A percentile compares a stretch with the other conserved stretches of the same genome.
Conservation (phyloP, 2,329 filamentous ascomycete genomes). For the Fusarium illudens region DNA sequence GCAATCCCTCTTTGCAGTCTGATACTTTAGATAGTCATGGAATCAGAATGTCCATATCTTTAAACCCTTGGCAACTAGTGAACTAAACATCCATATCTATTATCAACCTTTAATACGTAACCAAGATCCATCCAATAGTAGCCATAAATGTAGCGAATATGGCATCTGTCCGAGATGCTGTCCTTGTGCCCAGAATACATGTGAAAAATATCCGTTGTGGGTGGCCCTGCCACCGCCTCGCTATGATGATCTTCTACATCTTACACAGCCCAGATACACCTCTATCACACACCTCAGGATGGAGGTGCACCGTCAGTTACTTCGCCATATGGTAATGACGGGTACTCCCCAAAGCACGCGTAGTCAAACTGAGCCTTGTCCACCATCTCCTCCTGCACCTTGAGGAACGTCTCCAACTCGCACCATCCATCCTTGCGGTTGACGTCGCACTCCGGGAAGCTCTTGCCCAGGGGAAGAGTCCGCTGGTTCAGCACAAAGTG, state of each 20-base stretch:
- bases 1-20: slow-evolving; percentile 23
- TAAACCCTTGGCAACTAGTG: neutral
- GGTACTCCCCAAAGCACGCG: slow-evolving; percentile 69
- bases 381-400: slow-evolving; percentile 67
- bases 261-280: neutral
- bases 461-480: slow-evolving; percentile 73
- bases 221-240: neutral
- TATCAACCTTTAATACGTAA: neutral
- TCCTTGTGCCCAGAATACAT: neutral
- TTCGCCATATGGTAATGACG: slow-evolving; percentile 48
- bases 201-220: neutral
- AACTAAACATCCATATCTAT: neutral
- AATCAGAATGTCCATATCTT: slow-evolving; percentile 32
- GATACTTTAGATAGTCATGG: slow-evolving; percentile 25
- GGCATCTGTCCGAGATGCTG: neutral
- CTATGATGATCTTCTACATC: slow-evolving; percentile 1
- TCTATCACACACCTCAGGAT: slow-evolving; percentile 13
- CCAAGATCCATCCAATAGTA: neutral
- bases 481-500: slow-evolving; percentile 80
- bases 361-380: slow-evolving; percentile 68
- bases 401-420: slow-evolving; percentile 73
- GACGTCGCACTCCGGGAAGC: slow-evolving; percentile 70
- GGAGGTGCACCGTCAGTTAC: slow-evolving; percentile 51
- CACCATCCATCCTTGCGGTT: slow-evolving; percentile 78
- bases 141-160: neutral